phyloP scores from a whole-genome alignment of 2,329 filamentous ascomycete species.

The Ophiostoma tasmaniense region DNA sequence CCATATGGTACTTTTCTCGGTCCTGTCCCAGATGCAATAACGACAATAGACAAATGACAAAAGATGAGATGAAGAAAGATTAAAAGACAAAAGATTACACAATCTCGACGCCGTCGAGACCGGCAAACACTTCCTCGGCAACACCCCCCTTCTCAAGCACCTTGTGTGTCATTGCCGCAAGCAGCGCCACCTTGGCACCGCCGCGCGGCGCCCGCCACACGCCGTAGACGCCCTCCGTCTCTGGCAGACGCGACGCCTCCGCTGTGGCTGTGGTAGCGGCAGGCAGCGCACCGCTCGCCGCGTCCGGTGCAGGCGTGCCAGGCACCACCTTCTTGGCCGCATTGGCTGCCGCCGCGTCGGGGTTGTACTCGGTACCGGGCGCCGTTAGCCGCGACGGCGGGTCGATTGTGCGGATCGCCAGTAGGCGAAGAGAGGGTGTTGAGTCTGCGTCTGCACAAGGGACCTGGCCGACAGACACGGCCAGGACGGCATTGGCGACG shows the following conservation, averaged over 20 bases:
- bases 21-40: slow-evolving; percentile 2
- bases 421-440: slow-evolving; percentile 45
- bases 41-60: neutral
- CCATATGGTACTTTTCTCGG: neutral
- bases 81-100: slow-evolving; percentile 29
- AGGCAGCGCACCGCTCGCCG: neutral
- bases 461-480: slow-evolving; percentile 63
- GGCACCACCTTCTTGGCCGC: slow-evolving; percentile 31
- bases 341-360: slow-evolving; percentile 45
- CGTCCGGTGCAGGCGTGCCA: slow-evolving; percentile 16
- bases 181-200: slow-evolving; percentile 65
- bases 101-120: slow-evolving; percentile 67
- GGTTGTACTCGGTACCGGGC: slow-evolving; percentile 57
- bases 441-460: slow-evolving; percentile 17
- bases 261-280: slow-evolving; percentile 34
- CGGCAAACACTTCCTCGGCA: slow-evolving; percentile 76
- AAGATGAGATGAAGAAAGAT: neutral
- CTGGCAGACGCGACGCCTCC: slow-evolving; percentile 29
- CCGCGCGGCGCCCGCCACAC: slow-evolving; percentile 84
- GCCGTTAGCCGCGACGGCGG: slow-evolving; percentile 65
- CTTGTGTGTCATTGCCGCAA: slow-evolving; percentile 67
- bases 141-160: slow-evolving; percentile 71
- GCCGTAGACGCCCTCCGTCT: slow-evolving; percentile 54
- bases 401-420: slow-evolving; percentile 65
- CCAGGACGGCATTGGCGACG: slow-evolving; percentile 82